A percentile compares a stretch with the other conserved stretches of the same genome.
phyloP scores from a whole-genome alignment of 768 basidiomycete species.

The Lentinula detonsa region DNA sequence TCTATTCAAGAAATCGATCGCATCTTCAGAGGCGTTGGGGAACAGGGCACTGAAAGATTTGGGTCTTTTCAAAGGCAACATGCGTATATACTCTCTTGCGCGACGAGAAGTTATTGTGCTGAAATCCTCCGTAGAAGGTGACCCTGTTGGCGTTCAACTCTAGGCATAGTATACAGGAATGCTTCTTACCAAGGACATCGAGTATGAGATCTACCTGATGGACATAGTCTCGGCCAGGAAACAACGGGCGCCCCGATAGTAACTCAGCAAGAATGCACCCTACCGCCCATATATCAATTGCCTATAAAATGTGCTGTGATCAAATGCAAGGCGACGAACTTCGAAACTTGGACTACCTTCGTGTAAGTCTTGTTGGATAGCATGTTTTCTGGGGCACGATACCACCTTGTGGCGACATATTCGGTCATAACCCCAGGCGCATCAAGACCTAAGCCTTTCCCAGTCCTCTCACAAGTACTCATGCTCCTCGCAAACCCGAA shows the following conservation, averaged over 20 bases:
- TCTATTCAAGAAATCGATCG: slow-evolving; percentile 64
- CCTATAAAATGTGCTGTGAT: slow-evolving; percentile 32
- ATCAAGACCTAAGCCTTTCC: slow-evolving; percentile 70
- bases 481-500: slow-evolving; percentile 93
- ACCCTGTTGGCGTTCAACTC: slow-evolving; percentile 20
- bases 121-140: slow-evolving; percentile 95
- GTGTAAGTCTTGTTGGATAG: slow-evolving; percentile 98
- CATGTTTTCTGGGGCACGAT: slow-evolving; percentile 99
- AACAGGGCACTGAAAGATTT: slow-evolving; percentile 79
- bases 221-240: slow-evolving; percentile 96
- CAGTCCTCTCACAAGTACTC: slow-evolving; percentile 78
- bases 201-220: slow-evolving; percentile 94
- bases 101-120: slow-evolving; percentile 91
- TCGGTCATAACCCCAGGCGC: slow-evolving; percentile 63
- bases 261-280: slow-evolving; percentile 93
- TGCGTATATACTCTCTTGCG: slow-evolving; percentile 92
- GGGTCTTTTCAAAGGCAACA: slow-evolving; percentile 88
- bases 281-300: slow-evolving; percentile 87
- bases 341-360: slow-evolving; percentile 42
- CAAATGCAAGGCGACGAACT: neutral
- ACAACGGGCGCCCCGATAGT: slow-evolving; percentile 91
- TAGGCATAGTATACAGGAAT: neutral
- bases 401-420: slow-evolving; percentile 99
- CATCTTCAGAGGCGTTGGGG: slow-evolving; percentile 83
- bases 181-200: slow-evolving; percentile 71